Conservation (phyloP, 306 rosid genomes). For the Psophocarpus tetragonolobus region DNA sequence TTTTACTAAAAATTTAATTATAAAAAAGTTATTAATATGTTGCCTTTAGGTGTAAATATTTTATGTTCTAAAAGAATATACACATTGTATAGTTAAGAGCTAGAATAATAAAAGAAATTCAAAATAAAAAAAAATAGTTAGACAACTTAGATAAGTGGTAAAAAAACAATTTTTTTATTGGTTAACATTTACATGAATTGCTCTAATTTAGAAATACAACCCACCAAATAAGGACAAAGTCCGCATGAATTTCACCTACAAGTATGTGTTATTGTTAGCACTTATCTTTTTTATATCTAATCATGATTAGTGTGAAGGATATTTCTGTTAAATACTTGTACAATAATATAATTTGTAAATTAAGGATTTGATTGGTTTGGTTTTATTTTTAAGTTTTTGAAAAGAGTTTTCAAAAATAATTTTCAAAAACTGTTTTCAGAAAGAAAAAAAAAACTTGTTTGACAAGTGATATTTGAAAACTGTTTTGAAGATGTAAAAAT, state of each 20-base stretch:
- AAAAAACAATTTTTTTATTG: neutral
- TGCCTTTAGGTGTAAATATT: too few relatives aligned
- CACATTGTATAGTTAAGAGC: neutral
- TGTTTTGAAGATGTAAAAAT: too few relatives aligned
- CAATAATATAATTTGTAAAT: too few relatives aligned
- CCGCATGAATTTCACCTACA: too few relatives aligned
- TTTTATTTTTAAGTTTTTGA: too few relatives aligned
- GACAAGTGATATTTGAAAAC: too few relatives aligned
- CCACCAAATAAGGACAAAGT: neutral
- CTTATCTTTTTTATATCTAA: neutral
- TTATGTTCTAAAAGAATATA: too few relatives aligned
- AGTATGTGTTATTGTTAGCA: neutral
- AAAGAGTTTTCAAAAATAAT: too few relatives aligned
- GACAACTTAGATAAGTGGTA: neutral
- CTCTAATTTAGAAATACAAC: neutral
- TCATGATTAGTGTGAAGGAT: neutral
- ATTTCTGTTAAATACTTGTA: neutral
- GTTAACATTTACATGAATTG: neutral
- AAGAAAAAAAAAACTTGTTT: too few relatives aligned
- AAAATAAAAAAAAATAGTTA: neutral
- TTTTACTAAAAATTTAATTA: too few relatives aligned
- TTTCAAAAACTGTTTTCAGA: too few relatives aligned
- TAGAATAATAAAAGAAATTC: neutral
- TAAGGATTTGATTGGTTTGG: too few relatives aligned
- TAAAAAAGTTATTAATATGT: neutral